Evolutionary conservation across 192 early-diverging fungal species (phyloP).

Genomic region (Spizellomyces punctatus): DNA sequence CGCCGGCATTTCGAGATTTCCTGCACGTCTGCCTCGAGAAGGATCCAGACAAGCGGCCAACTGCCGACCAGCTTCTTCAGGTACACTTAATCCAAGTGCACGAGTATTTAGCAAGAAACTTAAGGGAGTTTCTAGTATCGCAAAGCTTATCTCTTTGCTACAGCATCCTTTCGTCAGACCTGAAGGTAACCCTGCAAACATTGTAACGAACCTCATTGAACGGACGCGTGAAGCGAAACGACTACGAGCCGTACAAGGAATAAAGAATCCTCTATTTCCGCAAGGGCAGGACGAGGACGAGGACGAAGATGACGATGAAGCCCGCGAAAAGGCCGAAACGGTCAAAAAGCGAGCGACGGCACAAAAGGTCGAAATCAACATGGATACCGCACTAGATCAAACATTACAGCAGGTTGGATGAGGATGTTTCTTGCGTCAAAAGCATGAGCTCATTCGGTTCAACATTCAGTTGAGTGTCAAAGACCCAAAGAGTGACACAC

Average conservation of each 20-base stretch:
- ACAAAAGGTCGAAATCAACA: conserved; percentile 16
- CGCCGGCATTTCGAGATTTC: conserved; percentile 51
- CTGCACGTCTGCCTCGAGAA: conserved; percentile 54
- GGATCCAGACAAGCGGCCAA: conserved; percentile 53
- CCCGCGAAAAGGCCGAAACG: conserved; percentile 18
- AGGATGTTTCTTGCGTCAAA: neutral
- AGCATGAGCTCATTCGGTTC: too few relatives aligned
- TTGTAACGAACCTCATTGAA: conserved; percentile 43
- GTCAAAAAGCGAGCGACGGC: conserved; percentile 17
- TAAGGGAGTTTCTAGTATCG: neutral
- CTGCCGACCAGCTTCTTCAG: conserved; percentile 45
- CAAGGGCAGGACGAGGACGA: conserved; percentile 25
- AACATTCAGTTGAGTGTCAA: neutral
- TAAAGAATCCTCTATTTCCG: conserved; percentile 19
- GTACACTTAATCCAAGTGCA: conserved; percentile 7
- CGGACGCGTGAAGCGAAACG: conserved; percentile 39
- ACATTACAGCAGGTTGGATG: conserved; percentile 9
- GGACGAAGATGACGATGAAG: conserved; percentile 39
- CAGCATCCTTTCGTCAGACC: conserved; percentile 54
- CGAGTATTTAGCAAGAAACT: neutral
- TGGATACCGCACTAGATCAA: conserved; percentile 4
- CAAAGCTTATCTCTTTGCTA: neutral
- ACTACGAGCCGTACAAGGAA: conserved; percentile 17
- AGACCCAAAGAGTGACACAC: conserved; percentile 4
- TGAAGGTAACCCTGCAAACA: conserved; percentile 1